A percentile compares a stretch with the other conserved stretches of the same genome.
These are phyloP conservation scores for Sclerotinia trifoliorum DNA, from an alignment of 2,329 filamentous ascomycete species.

Conservation along the genomic window DNA sequence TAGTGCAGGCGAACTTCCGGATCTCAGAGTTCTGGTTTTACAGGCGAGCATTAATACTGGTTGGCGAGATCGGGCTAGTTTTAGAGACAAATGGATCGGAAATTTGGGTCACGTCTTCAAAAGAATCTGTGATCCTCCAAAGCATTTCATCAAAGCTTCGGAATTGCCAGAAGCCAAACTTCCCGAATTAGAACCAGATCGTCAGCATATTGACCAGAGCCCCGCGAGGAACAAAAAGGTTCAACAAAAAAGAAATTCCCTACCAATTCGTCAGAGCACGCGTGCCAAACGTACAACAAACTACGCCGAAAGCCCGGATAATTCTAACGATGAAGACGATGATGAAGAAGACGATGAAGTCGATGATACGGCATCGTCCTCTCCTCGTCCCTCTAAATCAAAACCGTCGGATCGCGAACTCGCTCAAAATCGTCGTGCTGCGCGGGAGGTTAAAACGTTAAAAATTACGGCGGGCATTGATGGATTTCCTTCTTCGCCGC, in stretches of 20 bases:
- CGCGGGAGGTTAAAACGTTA: slow-evolving; percentile 35
- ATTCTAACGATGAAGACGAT: slow-evolving; percentile 23
- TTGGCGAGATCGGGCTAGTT: slow-evolving; percentile 78
- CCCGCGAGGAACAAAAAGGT: slow-evolving; percentile 24
- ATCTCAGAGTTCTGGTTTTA: slow-evolving; percentile 68
- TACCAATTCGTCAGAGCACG: slow-evolving; percentile 25
- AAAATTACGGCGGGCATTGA: slow-evolving; percentile 36
- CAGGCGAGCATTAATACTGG: slow-evolving; percentile 73
- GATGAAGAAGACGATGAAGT: slow-evolving; percentile 21
- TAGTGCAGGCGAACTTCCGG: slow-evolving; percentile 61
- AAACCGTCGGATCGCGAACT: slow-evolving; percentile 16
- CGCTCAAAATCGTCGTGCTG: slow-evolving; percentile 23
- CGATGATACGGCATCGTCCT: slow-evolving; percentile 13
- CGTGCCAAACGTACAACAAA: slow-evolving; percentile 26
- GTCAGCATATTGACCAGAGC: slow-evolving; percentile 15
- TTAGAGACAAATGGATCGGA: slow-evolving; percentile 75
- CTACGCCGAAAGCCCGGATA: slow-evolving; percentile 35
- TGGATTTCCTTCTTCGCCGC: slow-evolving; percentile 25
- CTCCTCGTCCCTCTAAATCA: not conserved
- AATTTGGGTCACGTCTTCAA: slow-evolving; percentile 67
- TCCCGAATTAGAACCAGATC: not conserved
- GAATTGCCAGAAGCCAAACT: not conserved
- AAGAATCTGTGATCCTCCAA: slow-evolving; percentile 44
- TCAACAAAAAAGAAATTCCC: not conserved
- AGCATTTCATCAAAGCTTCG: slow-evolving; percentile 19